Percentiles rank a stretch among this genome's conserved stretches.
phyloP scores from a whole-genome alignment of 441 rosid species.

The Mallotus japonicus region DNA sequence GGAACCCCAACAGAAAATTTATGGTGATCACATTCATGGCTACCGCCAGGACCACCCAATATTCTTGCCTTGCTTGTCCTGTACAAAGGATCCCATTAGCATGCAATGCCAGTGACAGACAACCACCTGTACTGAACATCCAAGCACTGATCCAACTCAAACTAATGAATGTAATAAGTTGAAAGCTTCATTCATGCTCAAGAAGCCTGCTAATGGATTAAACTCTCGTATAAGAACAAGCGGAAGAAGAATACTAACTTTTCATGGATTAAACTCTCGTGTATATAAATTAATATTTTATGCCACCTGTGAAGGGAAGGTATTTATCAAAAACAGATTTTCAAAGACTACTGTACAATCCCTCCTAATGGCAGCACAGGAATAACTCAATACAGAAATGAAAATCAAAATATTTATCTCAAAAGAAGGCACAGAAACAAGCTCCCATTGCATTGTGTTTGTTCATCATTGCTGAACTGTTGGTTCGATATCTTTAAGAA shows the following conservation, averaged over 20 bases:
- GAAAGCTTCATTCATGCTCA: not conserved
- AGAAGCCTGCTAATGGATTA: conserved; percentile 12
- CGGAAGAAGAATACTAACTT: conserved; percentile 1
- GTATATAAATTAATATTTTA: conserved; percentile 23
- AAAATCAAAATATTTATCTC: conserved; percentile 9
- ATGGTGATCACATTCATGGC: not conserved
- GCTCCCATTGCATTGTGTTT: conserved; percentile 18
- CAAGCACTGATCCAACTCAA: not conserved
- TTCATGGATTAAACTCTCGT: conserved; percentile 19
- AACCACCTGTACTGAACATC: not conserved
- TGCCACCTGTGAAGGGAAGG: conserved; percentile 22
- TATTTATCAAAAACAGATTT: conserved; percentile 28
- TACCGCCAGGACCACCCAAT: conserved; percentile 1
- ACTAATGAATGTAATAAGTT: not conserved
- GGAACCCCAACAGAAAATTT: not conserved
- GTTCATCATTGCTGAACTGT: conserved; percentile 37
- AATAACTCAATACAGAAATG: conserved; percentile 20
- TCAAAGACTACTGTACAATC: conserved; percentile 38
- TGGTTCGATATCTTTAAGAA: conserved; percentile 89
- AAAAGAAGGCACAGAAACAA: not conserved
- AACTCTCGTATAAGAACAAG: conserved; percentile 4
- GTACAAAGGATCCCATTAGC: not conserved
- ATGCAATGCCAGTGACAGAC: not conserved
- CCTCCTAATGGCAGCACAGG: conserved; percentile 29
- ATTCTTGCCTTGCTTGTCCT: not conserved